Evolutionary conservation across 371 early-diverging fungal species (phyloP).

Genomic region (Circinella umbellata): DNA sequence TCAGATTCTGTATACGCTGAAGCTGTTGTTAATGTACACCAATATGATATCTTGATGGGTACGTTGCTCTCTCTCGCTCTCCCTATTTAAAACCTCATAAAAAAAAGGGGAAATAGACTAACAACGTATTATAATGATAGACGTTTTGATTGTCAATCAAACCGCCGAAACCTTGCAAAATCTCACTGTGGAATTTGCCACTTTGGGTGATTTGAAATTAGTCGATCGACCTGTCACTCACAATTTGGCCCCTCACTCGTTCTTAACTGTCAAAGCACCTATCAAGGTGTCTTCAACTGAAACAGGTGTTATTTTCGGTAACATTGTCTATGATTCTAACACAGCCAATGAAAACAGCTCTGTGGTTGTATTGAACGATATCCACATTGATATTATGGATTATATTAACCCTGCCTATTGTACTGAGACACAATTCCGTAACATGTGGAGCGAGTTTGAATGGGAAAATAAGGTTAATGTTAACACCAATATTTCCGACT

Average conservation of each 20-base stretch:
- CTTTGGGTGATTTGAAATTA: conserved; percentile 95
- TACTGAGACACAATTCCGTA: conserved; percentile 91
- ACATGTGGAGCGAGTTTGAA: conserved; percentile 98
- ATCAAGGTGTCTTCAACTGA: conserved; percentile 98
- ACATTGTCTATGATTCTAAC: conserved; percentile 94
- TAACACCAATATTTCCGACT: conserved; percentile 87
- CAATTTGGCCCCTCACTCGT: conserved; percentile 91
- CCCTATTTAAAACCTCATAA: no score
- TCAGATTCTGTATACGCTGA: conserved; percentile 99
- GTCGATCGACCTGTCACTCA: conserved; percentile 94
- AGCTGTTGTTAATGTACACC: conserved; percentile 95
- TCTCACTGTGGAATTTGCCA: conserved; percentile 96
- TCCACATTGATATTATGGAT: conserved; percentile 98
- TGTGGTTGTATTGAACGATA: conserved; percentile 93
- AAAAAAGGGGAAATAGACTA: no score
- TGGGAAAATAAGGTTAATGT: conserved; percentile 99
- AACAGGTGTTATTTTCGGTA: conserved; percentile 97
- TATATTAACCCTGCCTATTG: conserved; percentile 95
- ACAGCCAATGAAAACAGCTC: conserved; percentile 76
- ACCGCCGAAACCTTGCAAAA: conserved; percentile 96
- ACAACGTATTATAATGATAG: conserved; percentile 31
- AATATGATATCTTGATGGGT: conserved; percentile 95
- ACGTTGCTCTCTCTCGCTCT: conserved; percentile 5
- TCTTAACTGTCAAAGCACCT: conserved; percentile 93
- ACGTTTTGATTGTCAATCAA: conserved; percentile 98